Evolutionary conservation across 805 yeast genomes (phyloP), one percentile per base, ranked within the genome.

Genomic region (Debaryomyces maramus): DNA sequence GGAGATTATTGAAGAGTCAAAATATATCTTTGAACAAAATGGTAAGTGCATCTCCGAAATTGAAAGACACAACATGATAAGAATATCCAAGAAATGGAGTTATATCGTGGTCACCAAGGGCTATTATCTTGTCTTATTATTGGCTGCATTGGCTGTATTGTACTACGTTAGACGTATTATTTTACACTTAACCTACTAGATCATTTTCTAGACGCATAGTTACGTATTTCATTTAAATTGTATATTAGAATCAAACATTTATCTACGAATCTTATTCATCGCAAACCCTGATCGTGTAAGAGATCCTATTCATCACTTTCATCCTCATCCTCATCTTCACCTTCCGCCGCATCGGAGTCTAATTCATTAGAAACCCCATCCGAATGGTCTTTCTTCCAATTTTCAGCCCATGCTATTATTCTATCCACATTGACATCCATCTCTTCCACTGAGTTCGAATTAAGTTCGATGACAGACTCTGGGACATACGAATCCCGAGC

Each of bases 391-490:
- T 66, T 58, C 19, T 73, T 61, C 98, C 98, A 93, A 50, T 75
- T 74, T 30, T 76, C 74, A 15, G 76, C 69, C 98, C 99, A 93
- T 6, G 73, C 73, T 0, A 63, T 65, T 6, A 93, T 75, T 51
- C 98, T 73, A 13, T 78, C 83, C 7, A 88, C 85, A 51, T 93
- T 93, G n/a, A 75, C 76, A 41, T 87, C 95, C 71, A 90, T 76
- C 32, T 88, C 83, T 39, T 85, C 93, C 11, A 78, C 80, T 15
- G 70, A 62, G 58, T 91, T 81, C 43, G 95, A 85, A 33, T 65
- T 68, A 45, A 93, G 73, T 52, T 85, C 93, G 30, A 93, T 86
- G 21, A 93, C 91, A 20, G 89, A 81, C 47, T 85, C 87, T 32
- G 81, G 81, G 22, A 75, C 85, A 56, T 88, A 93, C 29, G 83